phyloP scores from a whole-genome alignment of 2,329 filamentous ascomycete species.

The Fusarium guadeloupense region DNA sequence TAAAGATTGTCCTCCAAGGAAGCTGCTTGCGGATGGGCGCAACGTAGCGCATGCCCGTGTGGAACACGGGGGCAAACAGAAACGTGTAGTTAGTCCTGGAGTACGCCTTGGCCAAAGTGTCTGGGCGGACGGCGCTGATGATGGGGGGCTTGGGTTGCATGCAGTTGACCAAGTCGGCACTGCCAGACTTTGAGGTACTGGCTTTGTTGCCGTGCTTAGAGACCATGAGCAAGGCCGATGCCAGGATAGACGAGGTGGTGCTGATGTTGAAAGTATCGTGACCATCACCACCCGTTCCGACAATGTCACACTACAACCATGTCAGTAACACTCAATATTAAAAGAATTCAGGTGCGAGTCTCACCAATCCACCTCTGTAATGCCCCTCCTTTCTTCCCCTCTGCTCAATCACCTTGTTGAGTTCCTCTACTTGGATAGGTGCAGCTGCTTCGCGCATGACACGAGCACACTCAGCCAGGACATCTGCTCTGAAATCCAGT shows the following conservation, averaged over 20 bases:
- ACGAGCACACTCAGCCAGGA: constrained; percentile 84
- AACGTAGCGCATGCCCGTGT: constrained; percentile 92
- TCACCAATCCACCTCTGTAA: constrained; percentile 85
- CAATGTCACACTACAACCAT: constrained; percentile 78
- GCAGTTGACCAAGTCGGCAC: constrained; percentile 86
- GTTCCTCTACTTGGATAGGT: constrained; percentile 70
- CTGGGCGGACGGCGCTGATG: constrained; percentile 76
- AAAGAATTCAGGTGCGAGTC: constrained; percentile 40
- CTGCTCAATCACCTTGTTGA: constrained; percentile 68
- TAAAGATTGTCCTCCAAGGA: constrained; percentile 97
- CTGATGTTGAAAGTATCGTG: constrained; percentile 99
- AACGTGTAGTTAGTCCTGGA: constrained; percentile 89
- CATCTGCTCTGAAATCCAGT: constrained; percentile 83
- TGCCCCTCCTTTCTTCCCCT: constrained; percentile 72
- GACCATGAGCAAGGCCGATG: constrained; percentile 83
- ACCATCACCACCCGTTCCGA: constrained; percentile 94
- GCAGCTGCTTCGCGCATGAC: constrained; percentile 86
- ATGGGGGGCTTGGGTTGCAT: constrained; percentile 77
- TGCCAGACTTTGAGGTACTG: constrained; percentile 94
- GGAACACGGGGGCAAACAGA: constrained; percentile 94
- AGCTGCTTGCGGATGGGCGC: constrained; percentile 86
- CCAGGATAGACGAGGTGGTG: constrained; percentile 92
- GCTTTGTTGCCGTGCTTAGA: constrained; percentile 97
- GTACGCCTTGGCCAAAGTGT: constrained; percentile 78
- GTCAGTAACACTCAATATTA: constrained; percentile 13